Base-by-base conservation (phyloP, 768 basidiomycete genomes). In the Clavaria fumosa region DNA sequence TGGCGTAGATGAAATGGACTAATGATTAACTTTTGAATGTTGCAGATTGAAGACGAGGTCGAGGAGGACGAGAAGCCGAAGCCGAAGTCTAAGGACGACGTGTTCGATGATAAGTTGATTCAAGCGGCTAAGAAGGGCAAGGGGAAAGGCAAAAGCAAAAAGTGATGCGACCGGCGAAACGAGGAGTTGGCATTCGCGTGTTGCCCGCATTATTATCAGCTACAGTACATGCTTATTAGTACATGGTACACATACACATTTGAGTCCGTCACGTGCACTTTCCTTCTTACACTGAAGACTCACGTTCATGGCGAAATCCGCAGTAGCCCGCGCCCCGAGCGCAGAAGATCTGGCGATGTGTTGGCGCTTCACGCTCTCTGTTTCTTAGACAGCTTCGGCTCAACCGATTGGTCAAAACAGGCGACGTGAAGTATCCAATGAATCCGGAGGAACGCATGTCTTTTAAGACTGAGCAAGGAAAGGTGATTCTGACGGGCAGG, bases 11-110 rank as follows among this genome's bases (percentile, higher is more conserved):
- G n/a, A n/a, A n/a, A n/a, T n/a, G n/a, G n/a, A n/a, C 12, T 26
- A 11, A 4, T 23, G 15, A 26, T 14, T 31, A 23, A 30, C 18
- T 35, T 18, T 23, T 50, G 22, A 44, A 23, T 17, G 34, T 32
- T 33, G n/a, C 2, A 24, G 28, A 31, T 31, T 64, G 69, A 50
- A 61, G 68, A 70, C 18, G 70, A 69, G 34, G 60, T 61, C 14
- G 53, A 57, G 1, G 63, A 61, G 2, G 77, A 72, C 19, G 68
- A 70, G 20, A 72, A 67, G 46, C 61, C 57, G 48, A 47, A 35
- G 48, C 49, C 35, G 49, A 43, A 59, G 50, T 41, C 43, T 26
- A 18, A 33, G 7, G 51, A 57, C 37, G 55, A 52, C 39, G 43
- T 58, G 18, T 47, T 53, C 42, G 51, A 54, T 7, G 64, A 67